Percentiles rank a stretch among this genome's conserved stretches.
Conservation (phyloP, 2,329 filamentous ascomycete genomes). For the Coniochaeta sp. region DNA sequence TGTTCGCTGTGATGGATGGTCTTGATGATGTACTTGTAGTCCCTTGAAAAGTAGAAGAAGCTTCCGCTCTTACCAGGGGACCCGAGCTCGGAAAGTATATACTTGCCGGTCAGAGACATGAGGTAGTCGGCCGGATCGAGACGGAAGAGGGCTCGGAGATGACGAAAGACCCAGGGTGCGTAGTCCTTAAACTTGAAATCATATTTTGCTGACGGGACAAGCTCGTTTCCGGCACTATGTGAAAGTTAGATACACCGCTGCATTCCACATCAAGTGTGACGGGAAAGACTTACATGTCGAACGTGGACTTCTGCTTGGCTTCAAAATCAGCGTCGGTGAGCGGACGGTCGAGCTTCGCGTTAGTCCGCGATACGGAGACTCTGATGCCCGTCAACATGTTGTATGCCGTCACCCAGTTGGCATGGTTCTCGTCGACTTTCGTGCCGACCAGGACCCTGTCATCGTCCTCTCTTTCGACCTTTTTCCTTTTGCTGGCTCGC, state of each 20-base stretch:
- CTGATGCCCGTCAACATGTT: constrained; percentile 99
- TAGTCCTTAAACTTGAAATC: constrained; percentile 99
- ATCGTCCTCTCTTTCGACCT: constrained; percentile 82
- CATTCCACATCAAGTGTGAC: background rate
- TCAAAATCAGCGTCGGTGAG: constrained; percentile 89
- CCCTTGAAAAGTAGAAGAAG: constrained; percentile 98
- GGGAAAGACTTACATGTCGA: constrained; percentile 76
- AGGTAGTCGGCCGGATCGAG: constrained; percentile 96
- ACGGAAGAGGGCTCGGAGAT: constrained; percentile 78
- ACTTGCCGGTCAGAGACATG: constrained; percentile 96
- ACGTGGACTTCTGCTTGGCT: constrained; percentile 94
- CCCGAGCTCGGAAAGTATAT: constrained; percentile 93
- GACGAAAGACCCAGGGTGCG: constrained; percentile 98
- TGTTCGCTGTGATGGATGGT: constrained; percentile 96
- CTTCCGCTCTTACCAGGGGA: constrained; percentile 97
- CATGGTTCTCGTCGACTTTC: constrained; percentile 94
- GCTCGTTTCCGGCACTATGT: constrained; percentile 86
- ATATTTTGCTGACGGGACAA: constrained; percentile 97
- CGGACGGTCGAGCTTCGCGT: constrained; percentile 90
- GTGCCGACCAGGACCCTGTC: constrained; percentile 92
- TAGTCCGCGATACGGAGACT: constrained; percentile 91
- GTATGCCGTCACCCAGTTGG: constrained; percentile 96
- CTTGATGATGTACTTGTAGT: constrained; percentile 99
- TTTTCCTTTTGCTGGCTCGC: constrained; percentile 76
- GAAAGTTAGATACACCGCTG: constrained; percentile 12